Base-by-base conservation (phyloP, 1,284 basidiomycete species). In the Hemileia vastatrix region DNA sequence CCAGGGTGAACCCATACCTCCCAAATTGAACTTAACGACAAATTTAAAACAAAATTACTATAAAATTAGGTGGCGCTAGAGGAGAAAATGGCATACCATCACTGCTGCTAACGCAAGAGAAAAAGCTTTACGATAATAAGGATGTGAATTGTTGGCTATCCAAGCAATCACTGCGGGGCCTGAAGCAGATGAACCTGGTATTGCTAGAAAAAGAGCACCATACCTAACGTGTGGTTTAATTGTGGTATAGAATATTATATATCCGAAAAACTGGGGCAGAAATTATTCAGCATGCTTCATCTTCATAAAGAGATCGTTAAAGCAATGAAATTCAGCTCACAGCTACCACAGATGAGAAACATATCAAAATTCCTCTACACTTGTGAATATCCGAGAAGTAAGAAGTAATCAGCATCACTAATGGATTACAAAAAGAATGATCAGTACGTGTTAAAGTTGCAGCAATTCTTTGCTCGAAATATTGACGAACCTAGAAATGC, bases 401-500 rank as follows among this genome's bases (percentile, higher is more conserved):
- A 21, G 59, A 51, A 33, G 59, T 49, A 3, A 24, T 18, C 50
- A 62, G 24, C 59, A 62, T 62, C 19, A 62, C 59, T 62, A 33
- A 49, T n/a, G n/a, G n/a, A n/a, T n/a, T n/a, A n/a, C n/a, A n/a
- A n/a, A n/a, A n/a, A n/a, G n/a, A n/a, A 8, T 3, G 15, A 27
- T 43, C 5, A 43, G 19, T 11, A 8, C 13, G 6, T 21, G 15
- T 13, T 13, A 1, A 43, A n/a, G 3, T 33, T 6, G 15, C 21
- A 40, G 21, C 9, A 18, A 6, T 13, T n/a, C n/a, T n/a, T n/a
- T n/a, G n/a, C n/a, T 45, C 43, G n/a, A 18, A 33, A 43, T 27
- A 6, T 19, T 9, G 3, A 18, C 59, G 36, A 49, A 48, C 59
- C 43, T 13, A 50, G 27, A 62, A 62, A 62, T 5, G 59, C 19